These are phyloP conservation scores for Arachnomyces sp. DNA, from an alignment of 2,329 filamentous ascomycete species.

Conservation along the genomic window DNA sequence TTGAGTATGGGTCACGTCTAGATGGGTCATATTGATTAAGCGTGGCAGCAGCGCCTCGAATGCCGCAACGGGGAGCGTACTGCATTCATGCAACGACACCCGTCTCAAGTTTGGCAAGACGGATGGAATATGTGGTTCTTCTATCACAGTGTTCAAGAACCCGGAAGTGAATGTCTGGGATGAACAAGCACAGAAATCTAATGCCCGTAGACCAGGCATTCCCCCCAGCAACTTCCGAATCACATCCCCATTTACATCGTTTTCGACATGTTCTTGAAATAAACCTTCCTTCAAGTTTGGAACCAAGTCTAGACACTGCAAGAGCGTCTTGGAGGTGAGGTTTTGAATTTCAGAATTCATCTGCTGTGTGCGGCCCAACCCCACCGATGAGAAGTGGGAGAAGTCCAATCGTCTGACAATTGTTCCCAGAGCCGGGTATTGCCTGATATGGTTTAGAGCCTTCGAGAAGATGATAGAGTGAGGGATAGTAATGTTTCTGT, in stretches of 20 bases:
- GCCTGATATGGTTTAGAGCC: conserved; percentile 61
- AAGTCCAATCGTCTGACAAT: conserved; percentile 76
- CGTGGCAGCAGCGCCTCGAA: conserved; percentile 66
- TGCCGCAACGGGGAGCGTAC: conserved; percentile 57
- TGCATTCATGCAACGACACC: conserved; percentile 71
- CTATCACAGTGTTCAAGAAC: conserved; percentile 51
- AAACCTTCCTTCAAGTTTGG: conserved; percentile 71
- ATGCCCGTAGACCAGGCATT: conserved; percentile 55
- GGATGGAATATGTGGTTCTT: conserved; percentile 41
- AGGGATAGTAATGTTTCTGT: conserved; percentile 72
- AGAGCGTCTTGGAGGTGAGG: conserved; percentile 64
- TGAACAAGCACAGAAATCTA: conserved; percentile 73
- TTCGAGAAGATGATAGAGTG: conserved; percentile 79
- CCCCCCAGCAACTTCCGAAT: conserved; percentile 63
- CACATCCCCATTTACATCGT: conserved; percentile 62
- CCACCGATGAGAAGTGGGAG: conserved; percentile 75
- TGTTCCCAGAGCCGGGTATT: conserved; percentile 62
- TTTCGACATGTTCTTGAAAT: conserved; percentile 72
- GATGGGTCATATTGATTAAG: conserved; percentile 62
- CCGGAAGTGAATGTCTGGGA: conserved; percentile 59
- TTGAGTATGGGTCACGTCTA: conserved; percentile 71
- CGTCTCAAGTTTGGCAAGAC: conserved; percentile 54
- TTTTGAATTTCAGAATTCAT: conserved; percentile 70
- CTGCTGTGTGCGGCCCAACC: conserved; percentile 65
- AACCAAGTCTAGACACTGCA: conserved; percentile 63